Conservation (phyloP, 2,329 filamentous ascomycete species). For the Pseudogymnoascus sp. region DNA sequence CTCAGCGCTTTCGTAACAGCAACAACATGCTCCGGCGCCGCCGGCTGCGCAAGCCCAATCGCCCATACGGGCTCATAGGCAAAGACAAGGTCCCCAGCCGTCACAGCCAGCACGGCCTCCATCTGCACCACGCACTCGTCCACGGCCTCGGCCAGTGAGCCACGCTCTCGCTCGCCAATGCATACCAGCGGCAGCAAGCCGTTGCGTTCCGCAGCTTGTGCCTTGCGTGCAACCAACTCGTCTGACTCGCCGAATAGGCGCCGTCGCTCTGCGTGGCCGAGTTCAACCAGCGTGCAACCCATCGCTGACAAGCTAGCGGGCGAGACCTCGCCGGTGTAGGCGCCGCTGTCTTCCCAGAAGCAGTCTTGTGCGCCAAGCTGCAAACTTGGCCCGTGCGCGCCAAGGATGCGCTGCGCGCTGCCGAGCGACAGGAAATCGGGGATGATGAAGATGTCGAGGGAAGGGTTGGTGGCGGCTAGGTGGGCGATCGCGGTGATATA, state of each 20-base stretch:
- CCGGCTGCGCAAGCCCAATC: slow-evolving; percentile 67
- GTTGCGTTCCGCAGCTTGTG: slow-evolving; percentile 56
- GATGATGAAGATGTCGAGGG: slow-evolving; percentile 65
- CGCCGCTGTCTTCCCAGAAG: slow-evolving; percentile 59
- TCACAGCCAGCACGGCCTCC: slow-evolving; percentile 48
- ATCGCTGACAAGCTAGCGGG: slow-evolving; percentile 57
- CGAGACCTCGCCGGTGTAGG: slow-evolving; percentile 72
- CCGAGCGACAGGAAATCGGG: slow-evolving; percentile 66
- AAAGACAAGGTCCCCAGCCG: slow-evolving; percentile 63
- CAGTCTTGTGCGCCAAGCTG: slow-evolving; percentile 68
- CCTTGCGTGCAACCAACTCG: slow-evolving; percentile 56
- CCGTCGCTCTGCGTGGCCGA: slow-evolving; percentile 74
- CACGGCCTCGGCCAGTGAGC: slow-evolving; percentile 48
- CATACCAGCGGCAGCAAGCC: slow-evolving; percentile 71
- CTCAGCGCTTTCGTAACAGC: slow-evolving; percentile 38
- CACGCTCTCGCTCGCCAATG: slow-evolving; percentile 58
- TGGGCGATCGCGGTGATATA: slow-evolving; percentile 45
- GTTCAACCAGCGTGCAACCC: slow-evolving; percentile 64
- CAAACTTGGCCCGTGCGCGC: slow-evolving; percentile 38
- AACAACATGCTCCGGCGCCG: slow-evolving; percentile 62
- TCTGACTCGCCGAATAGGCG: slow-evolving; percentile 69
- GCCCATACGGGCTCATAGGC: slow-evolving; percentile 89
- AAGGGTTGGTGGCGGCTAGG: slow-evolving; percentile 32
- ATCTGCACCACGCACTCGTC: slow-evolving; percentile 60
- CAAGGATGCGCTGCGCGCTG: slow-evolving; percentile 40